Evolutionary conservation across 805 yeast species (phyloP).

Genomic region (Wickerhamiella occidentalis): DNA sequence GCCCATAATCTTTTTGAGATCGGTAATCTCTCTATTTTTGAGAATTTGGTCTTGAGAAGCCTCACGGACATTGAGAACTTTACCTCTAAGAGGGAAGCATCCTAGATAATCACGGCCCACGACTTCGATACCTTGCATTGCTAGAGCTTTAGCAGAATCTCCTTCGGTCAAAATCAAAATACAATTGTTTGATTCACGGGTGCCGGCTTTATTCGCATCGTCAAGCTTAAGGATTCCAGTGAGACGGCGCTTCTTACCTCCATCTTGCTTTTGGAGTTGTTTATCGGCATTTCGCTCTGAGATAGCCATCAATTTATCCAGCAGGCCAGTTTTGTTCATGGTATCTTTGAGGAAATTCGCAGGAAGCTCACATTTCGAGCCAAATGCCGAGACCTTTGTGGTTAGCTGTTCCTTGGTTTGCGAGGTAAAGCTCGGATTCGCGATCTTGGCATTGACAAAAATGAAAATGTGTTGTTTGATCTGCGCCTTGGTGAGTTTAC

Average conservation of each 20-base stretch:
- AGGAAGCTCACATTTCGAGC: constrained; percentile 67
- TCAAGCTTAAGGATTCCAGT: constrained; percentile 82
- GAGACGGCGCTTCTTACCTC: constrained; percentile 65
- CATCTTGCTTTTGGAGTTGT: constrained; percentile 80
- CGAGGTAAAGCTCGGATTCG: constrained; percentile 93
- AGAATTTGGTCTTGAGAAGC: constrained; percentile 92
- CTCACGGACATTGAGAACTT: constrained; percentile 86
- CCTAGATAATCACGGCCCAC: constrained; percentile 95
- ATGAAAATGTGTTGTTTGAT: constrained; percentile 81
- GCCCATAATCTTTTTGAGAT: constrained; percentile 90
- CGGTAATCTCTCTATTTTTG: constrained; percentile 89
- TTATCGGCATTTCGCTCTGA: constrained; percentile 83
- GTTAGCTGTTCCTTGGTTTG: constrained; percentile 95
- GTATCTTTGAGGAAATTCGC: constrained; percentile 64
- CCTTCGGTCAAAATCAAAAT: constrained; percentile 93
- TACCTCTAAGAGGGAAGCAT: constrained; percentile 91
- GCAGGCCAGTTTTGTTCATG: constrained; percentile 53
- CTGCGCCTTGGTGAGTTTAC: constrained; percentile 76
- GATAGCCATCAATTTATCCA: constrained; percentile 59
- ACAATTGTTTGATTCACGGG: constrained; percentile 81
- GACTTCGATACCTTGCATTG: constrained; percentile 86
- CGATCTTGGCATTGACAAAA: constrained; percentile 82
- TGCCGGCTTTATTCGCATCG: constrained; percentile 95
- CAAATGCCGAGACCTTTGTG: constrained; percentile 78
- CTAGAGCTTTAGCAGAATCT: constrained; percentile 85